Evolutionary conservation across 2,329 filamentous ascomycete species (phyloP).

Genomic region (Phialophora chinensis): DNA sequence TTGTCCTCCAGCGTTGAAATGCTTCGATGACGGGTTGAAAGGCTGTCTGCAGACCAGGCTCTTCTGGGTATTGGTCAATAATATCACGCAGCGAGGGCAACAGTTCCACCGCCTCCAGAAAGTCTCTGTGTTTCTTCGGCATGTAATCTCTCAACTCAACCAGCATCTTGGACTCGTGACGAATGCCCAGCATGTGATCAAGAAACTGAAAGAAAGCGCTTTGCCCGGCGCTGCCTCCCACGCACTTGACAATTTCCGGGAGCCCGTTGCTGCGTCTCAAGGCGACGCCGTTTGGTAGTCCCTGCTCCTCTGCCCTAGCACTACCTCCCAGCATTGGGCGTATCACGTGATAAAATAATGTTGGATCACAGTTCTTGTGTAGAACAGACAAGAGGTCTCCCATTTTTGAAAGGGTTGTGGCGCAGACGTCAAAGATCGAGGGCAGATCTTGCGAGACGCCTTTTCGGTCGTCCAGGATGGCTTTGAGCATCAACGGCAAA

Average conservation of each 20-base stretch:
- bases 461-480: constrained; percentile 6
- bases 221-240: constrained; percentile 27
- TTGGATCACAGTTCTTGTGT: constrained; percentile 20
- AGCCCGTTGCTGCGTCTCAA: constrained; percentile 11
- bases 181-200: constrained; percentile 28
- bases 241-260: constrained; percentile 11
- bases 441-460: constrained; percentile 9
- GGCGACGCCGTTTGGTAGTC: constrained; percentile 15
- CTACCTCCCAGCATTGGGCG: constrained; percentile 27
- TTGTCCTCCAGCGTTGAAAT: constrained; percentile 19
- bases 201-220: constrained; percentile 30
- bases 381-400: constrained; percentile 13
- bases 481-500: constrained; percentile 13
- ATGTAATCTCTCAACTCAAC: constrained; percentile 28
- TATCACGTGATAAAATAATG: constrained; percentile 24
- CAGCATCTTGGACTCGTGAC: constrained; percentile 22
- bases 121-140: constrained; percentile 26
- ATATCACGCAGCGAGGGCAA: constrained; percentile 22
- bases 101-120: constrained; percentile 20
- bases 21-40: constrained; percentile 43
- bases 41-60: constrained; percentile 24
- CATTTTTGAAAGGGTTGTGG: constrained; percentile 19
- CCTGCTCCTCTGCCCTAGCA: constrained; percentile 8
- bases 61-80: neutral
- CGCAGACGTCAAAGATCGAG: constrained; percentile 17